A percentile compares a stretch with the other conserved stretches of the same genome.
Evolutionary conservation across 2,329 filamentous ascomycete genomes (phyloP).

Genomic region (Colletotrichum tofieldiae): DNA sequence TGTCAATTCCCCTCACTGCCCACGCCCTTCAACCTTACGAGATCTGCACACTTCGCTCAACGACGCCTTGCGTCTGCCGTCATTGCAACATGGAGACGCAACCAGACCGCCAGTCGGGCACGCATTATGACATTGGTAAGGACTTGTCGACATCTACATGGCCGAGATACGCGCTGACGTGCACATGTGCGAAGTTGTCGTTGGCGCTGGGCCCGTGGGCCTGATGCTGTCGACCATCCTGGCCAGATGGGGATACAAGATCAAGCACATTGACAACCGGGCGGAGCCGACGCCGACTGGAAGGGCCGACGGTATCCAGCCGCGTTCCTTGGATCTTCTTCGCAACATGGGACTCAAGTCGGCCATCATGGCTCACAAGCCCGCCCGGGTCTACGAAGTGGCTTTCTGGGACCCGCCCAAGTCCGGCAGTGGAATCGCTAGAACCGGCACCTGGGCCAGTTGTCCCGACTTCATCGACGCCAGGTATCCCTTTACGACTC

Average conservation of each 20-base stretch:
- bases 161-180: conserved; percentile 28
- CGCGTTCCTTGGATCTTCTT: conserved; percentile 87
- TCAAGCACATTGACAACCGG: conserved; percentile 95
- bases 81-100: conserved; percentile 32
- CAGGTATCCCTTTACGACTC: conserved; percentile 79
- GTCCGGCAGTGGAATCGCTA: conserved; percentile 71
- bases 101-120: conserved; percentile 32
- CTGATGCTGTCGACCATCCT: conserved; percentile 90
- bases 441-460: conserved; percentile 85
- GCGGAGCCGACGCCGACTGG: conserved; percentile 88
- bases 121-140: conserved; percentile 63
- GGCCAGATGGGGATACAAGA: conserved; percentile 92
- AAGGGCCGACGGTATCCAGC: conserved; percentile 93
- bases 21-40: neutral
- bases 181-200: conserved; percentile 75
- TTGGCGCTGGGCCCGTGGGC: conserved; percentile 91
- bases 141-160: neutral
- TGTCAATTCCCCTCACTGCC: neutral
- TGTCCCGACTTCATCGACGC: conserved; percentile 88
- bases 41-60: neutral
- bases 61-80: neutral
- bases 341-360: conserved; percentile 93
- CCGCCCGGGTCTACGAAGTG: conserved; percentile 87
- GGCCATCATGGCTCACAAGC: conserved; percentile 88
- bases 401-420: conserved; percentile 79